Evolutionary conservation across 1,284 basidiomycete species (phyloP).

Genomic region (Spongispora temasekensis): DNA sequence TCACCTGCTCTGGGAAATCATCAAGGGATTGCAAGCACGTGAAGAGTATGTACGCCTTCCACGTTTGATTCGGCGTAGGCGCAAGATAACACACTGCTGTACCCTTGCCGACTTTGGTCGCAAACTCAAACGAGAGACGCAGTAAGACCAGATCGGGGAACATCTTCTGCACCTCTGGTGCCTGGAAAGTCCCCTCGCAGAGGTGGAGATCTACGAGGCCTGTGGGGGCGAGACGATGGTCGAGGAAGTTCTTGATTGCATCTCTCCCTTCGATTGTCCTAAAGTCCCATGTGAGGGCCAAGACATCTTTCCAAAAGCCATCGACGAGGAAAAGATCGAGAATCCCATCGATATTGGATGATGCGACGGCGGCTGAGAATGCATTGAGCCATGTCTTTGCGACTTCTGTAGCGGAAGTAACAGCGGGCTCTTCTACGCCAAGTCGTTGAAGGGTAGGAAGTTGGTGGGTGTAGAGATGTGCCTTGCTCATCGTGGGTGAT

Average conservation of each 20-base stretch:
- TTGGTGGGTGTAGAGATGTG: slow-evolving; percentile 25
- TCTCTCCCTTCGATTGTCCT: slow-evolving; percentile 26
- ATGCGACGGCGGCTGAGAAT: slow-evolving; percentile 34
- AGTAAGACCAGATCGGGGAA: slow-evolving; percentile 29
- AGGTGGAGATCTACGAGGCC: slow-evolving; percentile 29
- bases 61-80: slow-evolving; percentile 15
- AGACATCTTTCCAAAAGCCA: slow-evolving; percentile 32
- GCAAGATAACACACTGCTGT: slow-evolving; percentile 21
- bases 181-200: slow-evolving; percentile 14
- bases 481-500: slow-evolving; percentile 17
- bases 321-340: slow-evolving; percentile 30
- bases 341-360: slow-evolving; percentile 25
- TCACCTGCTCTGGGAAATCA: slow-evolving; percentile 43
- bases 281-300: slow-evolving; percentile 35
- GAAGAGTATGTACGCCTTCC: slow-evolving; percentile 38
- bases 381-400: slow-evolving; percentile 33
- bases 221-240: slow-evolving; percentile 34
- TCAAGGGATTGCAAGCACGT: slow-evolving; percentile 53
- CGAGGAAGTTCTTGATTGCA: slow-evolving; percentile 25
- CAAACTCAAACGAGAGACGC: slow-evolving; percentile 26
- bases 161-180: slow-evolving; percentile 23
- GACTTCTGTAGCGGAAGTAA: slow-evolving; percentile 21
- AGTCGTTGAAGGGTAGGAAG: slow-evolving; percentile 33
- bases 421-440: slow-evolving; percentile 25
- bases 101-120: slow-evolving; percentile 28